Base-by-base conservation (phyloP, 1,284 basidiomycete genomes). In the Ceratobasidium sp. region DNA sequence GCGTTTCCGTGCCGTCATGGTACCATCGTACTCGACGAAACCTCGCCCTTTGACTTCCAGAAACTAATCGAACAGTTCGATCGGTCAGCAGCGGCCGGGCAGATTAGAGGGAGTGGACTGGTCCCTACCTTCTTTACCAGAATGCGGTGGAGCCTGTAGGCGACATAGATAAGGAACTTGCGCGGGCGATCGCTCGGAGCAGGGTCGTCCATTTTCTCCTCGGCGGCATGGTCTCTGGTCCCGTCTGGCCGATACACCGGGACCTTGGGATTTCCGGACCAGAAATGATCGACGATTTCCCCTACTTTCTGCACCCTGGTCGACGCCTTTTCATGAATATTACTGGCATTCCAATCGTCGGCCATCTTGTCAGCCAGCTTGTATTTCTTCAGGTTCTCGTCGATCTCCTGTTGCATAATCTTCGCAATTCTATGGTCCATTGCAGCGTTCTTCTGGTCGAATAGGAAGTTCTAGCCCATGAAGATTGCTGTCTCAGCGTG, bases 121-220 rank as follows among this genome's bases (percentile, higher is more conserved):
- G 41, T 44, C 41, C 8, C 10, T 44, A 52, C 70, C 57, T 48
- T 50, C 10, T 12, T 50, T 7, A 74, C 23, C 10, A 74, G 14
- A 6, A 23, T 18, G 23, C 27, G 38, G 35, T 74, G 70, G 1
- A 10, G 3, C 14, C 44, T 8, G 20, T 30, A 74, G 12, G 20
- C 70, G 2, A 74, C 48, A n/a, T 50, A 74, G n/a, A 74, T 44
- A 8, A 74, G 12, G 41, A 74, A 74, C 70, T 74, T 74, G 3
- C 59, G 59, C 8, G 46, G 70, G 3, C 18, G 16, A 3, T 48
- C 44, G 27, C 41, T n/a, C 33, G 70, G 70, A 3, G 16, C 16
- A 7, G 59, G 59, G 20, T 35, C 23, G 2, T n/a, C 30, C 48
- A 35, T 30, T 12, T 35, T 14, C 4, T 35, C 64, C 27, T 66